Evolutionary conservation across 257 asterid genomes (phyloP).

Genomic region (Asclepias syriaca): DNA sequence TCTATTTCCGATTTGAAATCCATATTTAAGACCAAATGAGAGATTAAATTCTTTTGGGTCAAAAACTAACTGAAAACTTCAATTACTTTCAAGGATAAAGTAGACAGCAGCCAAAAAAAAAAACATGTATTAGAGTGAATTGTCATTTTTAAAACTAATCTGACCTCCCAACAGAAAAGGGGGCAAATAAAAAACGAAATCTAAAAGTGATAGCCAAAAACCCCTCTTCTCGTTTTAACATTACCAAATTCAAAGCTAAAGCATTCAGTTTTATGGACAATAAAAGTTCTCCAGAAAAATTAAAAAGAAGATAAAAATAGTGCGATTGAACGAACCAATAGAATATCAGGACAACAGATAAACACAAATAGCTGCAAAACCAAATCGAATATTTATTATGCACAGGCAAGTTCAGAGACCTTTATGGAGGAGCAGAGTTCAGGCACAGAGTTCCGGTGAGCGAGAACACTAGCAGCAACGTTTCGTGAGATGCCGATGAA

Average conservation of each 20-base stretch:
- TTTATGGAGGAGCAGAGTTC: constrained; percentile 74
- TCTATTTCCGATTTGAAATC: not conserved
- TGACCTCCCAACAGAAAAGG: not conserved
- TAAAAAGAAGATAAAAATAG: not conserved
- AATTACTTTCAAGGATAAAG: not conserved
- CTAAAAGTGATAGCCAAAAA: not conserved
- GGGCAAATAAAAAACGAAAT: not conserved
- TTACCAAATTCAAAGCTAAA: not conserved
- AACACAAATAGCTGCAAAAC: not conserved
- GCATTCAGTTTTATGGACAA: not conserved
- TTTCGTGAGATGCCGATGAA: constrained; percentile 84
- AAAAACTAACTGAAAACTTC: not conserved
- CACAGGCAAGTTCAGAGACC: constrained; percentile 31
- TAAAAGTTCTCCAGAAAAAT: not conserved
- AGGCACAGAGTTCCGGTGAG: constrained; percentile 73
- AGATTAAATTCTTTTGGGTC: not conserved
- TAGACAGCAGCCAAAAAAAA: not conserved
- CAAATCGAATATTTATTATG: not conserved
- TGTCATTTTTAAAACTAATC: not conserved
- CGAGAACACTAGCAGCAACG: constrained; percentile 63
- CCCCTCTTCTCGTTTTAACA: not conserved
- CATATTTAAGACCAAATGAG: not conserved
- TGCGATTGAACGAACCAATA: not conserved
- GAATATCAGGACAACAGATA: not conserved
- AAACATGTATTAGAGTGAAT: not conserved